Base-by-base conservation (phyloP, 805 yeast genomes). In the Saturnispora gosingensis region DNA sequence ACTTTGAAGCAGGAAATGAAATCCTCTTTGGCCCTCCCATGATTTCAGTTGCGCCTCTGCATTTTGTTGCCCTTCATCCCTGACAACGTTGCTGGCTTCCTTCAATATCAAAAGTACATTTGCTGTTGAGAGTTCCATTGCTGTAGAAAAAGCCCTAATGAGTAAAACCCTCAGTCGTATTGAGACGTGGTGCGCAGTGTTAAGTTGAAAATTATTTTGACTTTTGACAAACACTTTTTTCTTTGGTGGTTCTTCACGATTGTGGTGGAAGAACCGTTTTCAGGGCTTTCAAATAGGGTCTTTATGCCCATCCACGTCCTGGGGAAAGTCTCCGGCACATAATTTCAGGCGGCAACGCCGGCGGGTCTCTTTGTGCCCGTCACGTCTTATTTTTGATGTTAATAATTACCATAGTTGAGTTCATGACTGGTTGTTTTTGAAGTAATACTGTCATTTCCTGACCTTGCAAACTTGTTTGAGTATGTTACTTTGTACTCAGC, bases 11-110 rank as follows among this genome's bases (percentile, higher is more conserved):
- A 63, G 47, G 46, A 54, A 65, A 50, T 65, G 67, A 44, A 57
- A 67, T 3, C 68, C 69, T 36, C 80, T 77, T 20, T 69, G 70
- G 0, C 67, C 61, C 58, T 85, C 88, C 96, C 95, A 88, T 6
- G 60, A 67, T 55, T 81, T 79, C 51, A 89, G 68, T 64, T 81
- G 86, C 20, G 70, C 62, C 59, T 88, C 96, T 0, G 95, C 95
- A 3, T 71, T 64, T 54, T 73, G 75, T 59, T 86, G 89, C 0
- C 66, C 66, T 1, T 66, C 65, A 13, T 74, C 78, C 30, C 83
- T 66, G 45, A 76, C 79, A 0, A 75, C 68, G 15, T 75, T 68
- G 25, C 79, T 70, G 2, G 85, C 85, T 25, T 72, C 71, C 39
- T 71, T 73, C 28, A 82, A 65, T 1, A 69, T 74, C 32, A 64